A percentile compares a stretch with the other conserved stretches of the same genome.
Evolutionary conservation across 208 protist genomes (phyloP).

Genomic region (Wallacemonas collosoma): DNA sequence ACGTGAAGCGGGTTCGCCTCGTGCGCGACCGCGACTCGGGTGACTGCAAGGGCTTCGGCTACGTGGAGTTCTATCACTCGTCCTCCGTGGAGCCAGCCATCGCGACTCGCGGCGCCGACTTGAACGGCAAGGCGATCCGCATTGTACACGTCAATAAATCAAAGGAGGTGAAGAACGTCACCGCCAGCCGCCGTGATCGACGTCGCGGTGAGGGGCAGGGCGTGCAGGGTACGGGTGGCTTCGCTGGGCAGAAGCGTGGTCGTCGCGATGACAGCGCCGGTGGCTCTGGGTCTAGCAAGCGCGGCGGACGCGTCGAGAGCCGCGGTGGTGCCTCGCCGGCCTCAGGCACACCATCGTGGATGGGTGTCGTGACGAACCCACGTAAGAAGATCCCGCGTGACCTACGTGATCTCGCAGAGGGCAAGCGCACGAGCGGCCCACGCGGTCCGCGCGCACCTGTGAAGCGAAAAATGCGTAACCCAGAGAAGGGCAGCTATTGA

Average conservation of each 20-base stretch:
- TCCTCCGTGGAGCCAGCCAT: constrained; percentile 69
- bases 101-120: constrained; percentile 52
- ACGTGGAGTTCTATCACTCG: constrained; percentile 79
- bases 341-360: constrained; percentile 56
- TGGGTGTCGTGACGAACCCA: constrained; percentile 85
- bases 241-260: neutral
- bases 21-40: constrained; percentile 83
- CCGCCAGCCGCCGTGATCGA: constrained; percentile 69
- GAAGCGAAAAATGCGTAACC: constrained; percentile 82
- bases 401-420: constrained; percentile 72
- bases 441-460: constrained; percentile 54
- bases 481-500: constrained; percentile 51
- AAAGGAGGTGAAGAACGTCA: constrained; percentile 61
- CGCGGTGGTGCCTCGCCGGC: neutral
- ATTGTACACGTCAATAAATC: constrained; percentile 89
- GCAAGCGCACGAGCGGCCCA: constrained; percentile 30
- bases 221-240: neutral
- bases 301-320: constrained; percentile 7
- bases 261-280: constrained; percentile 8
- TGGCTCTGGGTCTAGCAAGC: constrained; percentile 30
- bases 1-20: constrained; percentile 83
- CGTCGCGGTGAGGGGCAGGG: constrained; percentile 30
- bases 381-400: constrained; percentile 87
- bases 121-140: constrained; percentile 78
- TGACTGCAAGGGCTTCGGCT: constrained; percentile 89